These are phyloP conservation scores for Medicago truncatula DNA, from an alignment of 306 rosid species.

Conservation along the genomic window DNA sequence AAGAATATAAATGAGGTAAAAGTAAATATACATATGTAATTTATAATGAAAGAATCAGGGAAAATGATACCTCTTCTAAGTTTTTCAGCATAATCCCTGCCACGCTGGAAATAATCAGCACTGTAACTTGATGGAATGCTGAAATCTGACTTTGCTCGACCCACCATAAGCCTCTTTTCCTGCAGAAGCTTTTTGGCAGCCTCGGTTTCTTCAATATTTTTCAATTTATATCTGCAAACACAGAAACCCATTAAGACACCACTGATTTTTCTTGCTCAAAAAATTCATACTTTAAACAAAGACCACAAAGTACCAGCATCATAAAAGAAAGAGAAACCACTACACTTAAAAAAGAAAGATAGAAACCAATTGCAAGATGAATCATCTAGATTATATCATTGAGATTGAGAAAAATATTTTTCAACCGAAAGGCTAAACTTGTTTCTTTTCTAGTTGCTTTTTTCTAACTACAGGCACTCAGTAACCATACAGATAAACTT, in stretches of 20 bases:
- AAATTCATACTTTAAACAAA: constrained; percentile 9
- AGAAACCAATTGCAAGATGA: constrained; percentile 15
- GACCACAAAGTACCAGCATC: constrained; percentile 22
- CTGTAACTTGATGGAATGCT: constrained; percentile 94
- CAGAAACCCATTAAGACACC: constrained; percentile 28
- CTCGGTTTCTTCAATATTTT: constrained; percentile 96
- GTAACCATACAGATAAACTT: constrained; percentile 11
- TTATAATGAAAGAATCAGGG: constrained; percentile 10
- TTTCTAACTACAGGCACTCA: constrained; percentile 21
- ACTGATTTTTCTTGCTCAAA: background rate
- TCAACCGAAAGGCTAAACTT: constrained; percentile 2
- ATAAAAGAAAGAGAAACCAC: constrained; percentile 10
- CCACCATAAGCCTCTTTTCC: constrained; percentile 82
- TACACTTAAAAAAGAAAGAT: background rate
- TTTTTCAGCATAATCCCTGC: constrained; percentile 97
- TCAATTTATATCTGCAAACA: constrained; percentile 78
- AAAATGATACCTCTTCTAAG: constrained; percentile 79
- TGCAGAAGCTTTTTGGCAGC: constrained; percentile 95
- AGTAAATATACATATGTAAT: background rate
- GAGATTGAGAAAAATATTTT: background rate
- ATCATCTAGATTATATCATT: constrained; percentile 16
- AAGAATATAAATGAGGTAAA: background rate
- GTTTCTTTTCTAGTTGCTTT: background rate
- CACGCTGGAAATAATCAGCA: constrained; percentile 98
- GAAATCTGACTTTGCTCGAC: constrained; percentile 79